Percentiles rank a stretch among this genome's conserved stretches.
Evolutionary conservation across 768 basidiomycete genomes (phyloP).

Genomic region (Mycena albidolilacea): DNA sequence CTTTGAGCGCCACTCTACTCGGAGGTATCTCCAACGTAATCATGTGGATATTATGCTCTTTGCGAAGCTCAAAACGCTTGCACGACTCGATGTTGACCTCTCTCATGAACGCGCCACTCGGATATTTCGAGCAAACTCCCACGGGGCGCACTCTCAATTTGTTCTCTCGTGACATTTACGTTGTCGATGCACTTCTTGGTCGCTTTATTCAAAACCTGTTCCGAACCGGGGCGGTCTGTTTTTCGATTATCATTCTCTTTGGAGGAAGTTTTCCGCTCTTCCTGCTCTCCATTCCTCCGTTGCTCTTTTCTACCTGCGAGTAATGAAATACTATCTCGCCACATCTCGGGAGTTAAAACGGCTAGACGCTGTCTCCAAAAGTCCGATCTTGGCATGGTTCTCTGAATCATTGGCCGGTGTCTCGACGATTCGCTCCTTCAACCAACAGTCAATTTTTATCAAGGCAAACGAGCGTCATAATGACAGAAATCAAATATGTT

Average conservation of each 20-base stretch:
- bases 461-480: conserved; percentile 79
- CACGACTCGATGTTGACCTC: conserved; percentile 88
- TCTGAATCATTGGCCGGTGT: conserved; percentile 83
- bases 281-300: conserved; percentile 79
- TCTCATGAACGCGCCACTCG: conserved; percentile 86
- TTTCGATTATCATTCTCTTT: conserved; percentile 81
- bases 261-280: conserved; percentile 88
- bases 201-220: conserved; percentile 83
- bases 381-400: conserved; percentile 93
- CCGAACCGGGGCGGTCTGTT: conserved; percentile 72
- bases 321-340: conserved; percentile 92
- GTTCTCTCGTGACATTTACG: conserved; percentile 90
- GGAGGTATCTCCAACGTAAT: conserved; percentile 71
- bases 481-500: conserved; percentile 90
- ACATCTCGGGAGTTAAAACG: conserved; percentile 92
- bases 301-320: conserved; percentile 83
- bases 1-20: conserved; percentile 68
- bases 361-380: conserved; percentile 89
- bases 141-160: conserved; percentile 90
- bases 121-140: conserved; percentile 93
- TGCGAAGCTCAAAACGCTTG: conserved; percentile 80
- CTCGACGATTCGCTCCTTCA: conserved; percentile 87
- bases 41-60: conserved; percentile 83
- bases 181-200: conserved; percentile 87
- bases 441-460: conserved; percentile 78